A percentile compares a stretch with the other conserved stretches of the same genome.
Evolutionary conservation across 495 filamentous ascomycete species (phyloP).

Genomic region (Neurospora sp.): DNA sequence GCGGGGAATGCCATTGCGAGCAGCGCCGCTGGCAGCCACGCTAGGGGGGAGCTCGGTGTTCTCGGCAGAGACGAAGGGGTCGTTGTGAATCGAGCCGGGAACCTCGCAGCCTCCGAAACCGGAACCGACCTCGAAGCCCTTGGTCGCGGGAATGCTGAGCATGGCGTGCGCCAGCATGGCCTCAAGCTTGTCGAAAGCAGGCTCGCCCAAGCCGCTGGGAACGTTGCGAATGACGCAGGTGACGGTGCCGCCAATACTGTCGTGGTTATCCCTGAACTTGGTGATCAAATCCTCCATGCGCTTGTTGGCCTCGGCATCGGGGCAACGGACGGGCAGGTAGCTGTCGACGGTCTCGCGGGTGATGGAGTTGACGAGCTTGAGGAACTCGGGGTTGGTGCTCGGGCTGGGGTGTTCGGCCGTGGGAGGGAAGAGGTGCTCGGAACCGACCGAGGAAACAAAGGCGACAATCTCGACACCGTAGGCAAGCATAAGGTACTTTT

Average conservation of each 20-base stretch:
- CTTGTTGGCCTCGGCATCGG: conserved; percentile 49
- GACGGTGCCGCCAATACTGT: conserved; percentile 94
- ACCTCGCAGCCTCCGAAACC: conserved; percentile 84
- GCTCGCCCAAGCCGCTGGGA: conserved; percentile 84
- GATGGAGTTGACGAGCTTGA: conserved; percentile 62
- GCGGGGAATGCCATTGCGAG: conserved; percentile 25
- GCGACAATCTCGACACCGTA: conserved; percentile 86
- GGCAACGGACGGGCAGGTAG: conserved; percentile 80
- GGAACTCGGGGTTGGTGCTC: conserved; percentile 76
- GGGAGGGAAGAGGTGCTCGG: conserved; percentile 73
- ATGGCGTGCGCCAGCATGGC: conserved; percentile 90
- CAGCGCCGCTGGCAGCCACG: conserved; percentile 27
- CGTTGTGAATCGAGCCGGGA: conserved; percentile 87
- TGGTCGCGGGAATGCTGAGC: conserved; percentile 94
- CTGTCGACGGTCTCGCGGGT: conserved; percentile 71
- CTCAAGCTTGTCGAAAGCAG: conserved; percentile 93
- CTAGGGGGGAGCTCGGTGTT: conserved; percentile 22
- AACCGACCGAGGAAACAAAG: conserved; percentile 79
- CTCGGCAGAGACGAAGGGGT: conserved; percentile 62
- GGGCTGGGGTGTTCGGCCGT: conserved; percentile 61
- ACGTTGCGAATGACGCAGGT: conserved; percentile 92
- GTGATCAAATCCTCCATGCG: conserved; percentile 77
- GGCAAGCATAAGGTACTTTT: conserved; percentile 77
- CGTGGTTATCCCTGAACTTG: conserved; percentile 65
- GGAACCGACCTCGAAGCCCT: conserved; percentile 93